A percentile compares a stretch with the other conserved stretches of the same genome.
phyloP scores from a whole-genome alignment of 1,284 basidiomycete species.

The Leucoagaricus sp. region DNA sequence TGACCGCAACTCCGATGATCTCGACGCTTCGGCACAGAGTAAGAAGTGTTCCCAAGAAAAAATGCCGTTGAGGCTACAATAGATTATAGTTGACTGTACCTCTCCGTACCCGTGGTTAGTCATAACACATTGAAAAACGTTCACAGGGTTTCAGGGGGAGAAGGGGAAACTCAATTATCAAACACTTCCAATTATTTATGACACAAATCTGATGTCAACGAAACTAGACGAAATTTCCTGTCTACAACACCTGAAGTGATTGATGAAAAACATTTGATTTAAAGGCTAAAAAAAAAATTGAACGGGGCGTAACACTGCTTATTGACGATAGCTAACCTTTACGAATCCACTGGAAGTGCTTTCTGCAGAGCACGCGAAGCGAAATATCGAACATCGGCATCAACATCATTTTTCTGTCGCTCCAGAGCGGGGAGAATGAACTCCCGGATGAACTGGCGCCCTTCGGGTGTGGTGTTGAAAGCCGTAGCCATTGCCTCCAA shows the following conservation, averaged over 20 bases:
- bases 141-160: background rate
- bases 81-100: too few relatives aligned
- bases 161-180: background rate
- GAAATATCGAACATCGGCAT: slow-evolving; percentile 95
- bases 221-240: background rate
- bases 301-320: background rate
- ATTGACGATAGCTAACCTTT: background rate
- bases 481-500: slow-evolving; percentile 84
- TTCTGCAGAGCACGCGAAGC: slow-evolving; percentile 73
- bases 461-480: slow-evolving; percentile 69
- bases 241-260: background rate
- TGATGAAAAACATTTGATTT: slow-evolving; percentile 2
- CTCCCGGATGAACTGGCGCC: slow-evolving; percentile 71
- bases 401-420: slow-evolving; percentile 86
- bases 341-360: slow-evolving; percentile 24
- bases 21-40: background rate
- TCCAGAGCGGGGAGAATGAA: slow-evolving; percentile 85
- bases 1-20: background rate
- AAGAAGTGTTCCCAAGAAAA: too few relatives aligned
- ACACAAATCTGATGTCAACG: background rate
- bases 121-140: background rate
- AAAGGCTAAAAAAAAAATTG: slow-evolving; percentile 1
- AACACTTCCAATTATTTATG: background rate
- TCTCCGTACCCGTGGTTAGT: too few relatives aligned
- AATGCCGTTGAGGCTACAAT: too few relatives aligned